A percentile compares a stretch with the other conserved stretches of the same genome.
Conservation (phyloP, 179 eudicot species). For the Silene vulgaris region DNA sequence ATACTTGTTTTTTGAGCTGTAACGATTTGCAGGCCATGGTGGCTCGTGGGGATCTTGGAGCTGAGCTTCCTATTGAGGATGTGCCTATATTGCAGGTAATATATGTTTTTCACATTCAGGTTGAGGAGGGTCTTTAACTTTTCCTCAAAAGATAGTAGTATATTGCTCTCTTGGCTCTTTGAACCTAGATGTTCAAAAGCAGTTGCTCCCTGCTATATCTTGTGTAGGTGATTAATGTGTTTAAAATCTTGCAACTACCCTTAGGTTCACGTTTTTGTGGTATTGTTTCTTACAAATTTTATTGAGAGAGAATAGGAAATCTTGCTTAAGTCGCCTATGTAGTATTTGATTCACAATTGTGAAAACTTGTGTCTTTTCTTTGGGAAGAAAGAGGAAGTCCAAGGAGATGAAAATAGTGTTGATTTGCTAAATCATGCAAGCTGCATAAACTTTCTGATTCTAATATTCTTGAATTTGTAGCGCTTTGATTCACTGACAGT, state of each 20-base stretch:
- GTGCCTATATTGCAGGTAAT: constrained; percentile 94
- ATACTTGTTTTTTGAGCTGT: neutral
- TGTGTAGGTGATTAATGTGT: neutral
- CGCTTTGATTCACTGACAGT: too few relatives aligned
- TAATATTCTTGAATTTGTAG: too few relatives aligned
- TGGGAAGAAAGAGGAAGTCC: neutral
- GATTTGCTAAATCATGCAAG: too few relatives aligned
- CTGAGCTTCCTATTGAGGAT: constrained; percentile 98
- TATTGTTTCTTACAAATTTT: neutral
- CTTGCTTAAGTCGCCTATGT: neutral
- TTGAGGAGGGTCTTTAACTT: neutral
- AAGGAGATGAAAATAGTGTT: neutral
- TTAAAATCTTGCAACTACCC: neutral
- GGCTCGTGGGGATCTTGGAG: constrained; percentile 99
- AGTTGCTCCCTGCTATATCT: neutral
- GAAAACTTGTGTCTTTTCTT: too few relatives aligned
- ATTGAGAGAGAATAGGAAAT: neutral
- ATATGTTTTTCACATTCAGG: neutral
- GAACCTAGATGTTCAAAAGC: neutral
- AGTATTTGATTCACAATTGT: neutral
- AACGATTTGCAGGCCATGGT: constrained; percentile 79
- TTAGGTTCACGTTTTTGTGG: neutral
- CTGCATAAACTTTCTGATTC: too few relatives aligned
- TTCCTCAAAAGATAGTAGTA: neutral
- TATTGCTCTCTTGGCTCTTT: neutral